Base-by-base conservation (phyloP, 352 stramenopile genomes). In the Globisporangium canariense region DNA sequence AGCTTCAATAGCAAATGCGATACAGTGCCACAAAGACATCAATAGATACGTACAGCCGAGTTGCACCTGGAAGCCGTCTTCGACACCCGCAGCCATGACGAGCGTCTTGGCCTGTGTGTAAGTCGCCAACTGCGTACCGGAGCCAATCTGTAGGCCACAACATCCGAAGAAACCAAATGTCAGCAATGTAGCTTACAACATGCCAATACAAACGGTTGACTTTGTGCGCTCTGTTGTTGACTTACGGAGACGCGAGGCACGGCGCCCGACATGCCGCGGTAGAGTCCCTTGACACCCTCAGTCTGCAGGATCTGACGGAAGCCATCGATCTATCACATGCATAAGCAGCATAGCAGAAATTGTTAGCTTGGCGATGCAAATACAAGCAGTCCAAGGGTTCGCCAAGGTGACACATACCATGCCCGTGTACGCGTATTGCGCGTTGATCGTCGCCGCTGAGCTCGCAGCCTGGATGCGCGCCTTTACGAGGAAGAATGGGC, bases 401-500 rank as follows among this genome's bases (percentile, higher is more conserved):
- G 18, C 20, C n/a, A 53, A 18, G 3, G 7, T 22, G 32, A 18
- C 22, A 6, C 50, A 18, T 76, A 95, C 87, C 86, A 93, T 93
- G 71, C 83, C 78, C 3, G 69, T 82, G 70, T 96, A 96, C 7
- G 87, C 72, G 59, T 96, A 96, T 60, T 94, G 86, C 7, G 85
- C 72, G 69, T 96, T 94, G 52, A 93, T 87, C 14, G 79, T 89
- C 18, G 78, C 81, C 0, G 73, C 69, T 2, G 83, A 89, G 64
- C 85, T 93, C 22, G 85, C 83, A 0, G 87, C 87, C 65, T 96
- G 87, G 60, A 96, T 91, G 13, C 87, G 72, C 32, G 87, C 83
- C 64, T 96, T 96, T 7, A 96, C 78, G 28, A 96, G 75, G 68
- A 90, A 94, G 69, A 96, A 93, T 20, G 87, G 87, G 65, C 83